Conservation (phyloP, 2,329 filamentous ascomycete genomes). For the Mycosphaerelloides madeirae region DNA sequence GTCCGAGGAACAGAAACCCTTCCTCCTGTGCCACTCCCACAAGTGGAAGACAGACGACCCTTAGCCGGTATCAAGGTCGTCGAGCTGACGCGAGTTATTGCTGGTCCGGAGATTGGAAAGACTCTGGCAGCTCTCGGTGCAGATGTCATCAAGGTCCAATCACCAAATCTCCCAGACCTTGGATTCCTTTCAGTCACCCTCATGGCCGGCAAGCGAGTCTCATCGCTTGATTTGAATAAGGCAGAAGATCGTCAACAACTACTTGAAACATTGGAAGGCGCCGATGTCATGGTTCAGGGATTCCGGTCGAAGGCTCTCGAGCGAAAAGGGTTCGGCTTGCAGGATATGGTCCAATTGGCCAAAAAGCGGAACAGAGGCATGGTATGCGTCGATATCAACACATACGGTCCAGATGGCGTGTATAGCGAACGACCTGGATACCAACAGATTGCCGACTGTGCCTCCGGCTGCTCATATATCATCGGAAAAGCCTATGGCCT, state of each 20-base stretch:
- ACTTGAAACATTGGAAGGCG: slow-evolving; percentile 40
- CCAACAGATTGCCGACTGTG: slow-evolving; percentile 52
- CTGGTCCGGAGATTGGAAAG: slow-evolving; percentile 26
- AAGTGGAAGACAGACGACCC: slow-evolving; percentile 17
- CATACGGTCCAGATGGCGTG: slow-evolving; percentile 50
- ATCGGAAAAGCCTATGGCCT: slow-evolving; percentile 15
- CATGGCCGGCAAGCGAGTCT: slow-evolving; percentile 49
- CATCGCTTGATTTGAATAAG: slow-evolving; percentile 41
- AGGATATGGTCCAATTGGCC: slow-evolving; percentile 28
- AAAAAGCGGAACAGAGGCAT: slow-evolving; percentile 36
- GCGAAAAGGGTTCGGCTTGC: slow-evolving; percentile 35
- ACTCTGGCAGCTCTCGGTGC: slow-evolving; percentile 28
- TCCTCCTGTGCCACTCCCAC: slow-evolving; percentile 9
- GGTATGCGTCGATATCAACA: slow-evolving; percentile 49
- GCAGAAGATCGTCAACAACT: slow-evolving; percentile 38
- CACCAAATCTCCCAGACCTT: slow-evolving; percentile 25
- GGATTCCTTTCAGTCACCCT: slow-evolving; percentile 38
- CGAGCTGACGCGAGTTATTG: slow-evolving; percentile 28
- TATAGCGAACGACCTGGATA: slow-evolving; percentile 46
- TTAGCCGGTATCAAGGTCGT: slow-evolving; percentile 37
- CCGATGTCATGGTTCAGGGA: slow-evolving; percentile 49
- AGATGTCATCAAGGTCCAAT: slow-evolving; percentile 28
- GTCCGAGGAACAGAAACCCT: slow-evolving; percentile 8
- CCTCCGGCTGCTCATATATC: slow-evolving; percentile 14
- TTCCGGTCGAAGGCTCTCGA: slow-evolving; percentile 48